These are phyloP conservation scores for Taphrina communis DNA, from an alignment of 1,139 yeast genomes.

Conservation along the genomic window DNA sequence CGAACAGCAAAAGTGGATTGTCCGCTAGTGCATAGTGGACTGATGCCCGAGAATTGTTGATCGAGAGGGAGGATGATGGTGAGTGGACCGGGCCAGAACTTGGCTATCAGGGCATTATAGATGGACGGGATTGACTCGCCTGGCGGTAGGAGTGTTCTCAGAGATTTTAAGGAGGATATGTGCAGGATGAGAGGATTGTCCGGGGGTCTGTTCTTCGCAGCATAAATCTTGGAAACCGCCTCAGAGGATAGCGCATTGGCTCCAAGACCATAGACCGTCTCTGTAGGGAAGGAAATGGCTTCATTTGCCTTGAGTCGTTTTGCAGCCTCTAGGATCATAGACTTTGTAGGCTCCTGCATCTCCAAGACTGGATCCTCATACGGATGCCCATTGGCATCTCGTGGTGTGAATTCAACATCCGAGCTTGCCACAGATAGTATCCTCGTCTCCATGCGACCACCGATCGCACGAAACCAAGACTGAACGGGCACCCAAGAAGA, in stretches of 20 bases:
- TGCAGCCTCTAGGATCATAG: constrained; percentile 34
- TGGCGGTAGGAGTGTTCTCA: constrained; percentile 57
- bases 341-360: constrained; percentile 23
- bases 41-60: constrained; percentile 53
- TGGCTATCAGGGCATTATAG: constrained; percentile 65
- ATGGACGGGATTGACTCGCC: constrained; percentile 60
- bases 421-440: neutral
- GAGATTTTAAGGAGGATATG: constrained; percentile 75
- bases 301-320: constrained; percentile 10
- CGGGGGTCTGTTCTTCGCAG: constrained; percentile 89
- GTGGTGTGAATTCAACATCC: constrained; percentile 10
- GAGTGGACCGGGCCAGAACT: constrained; percentile 96
- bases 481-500: neutral
- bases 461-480: constrained; percentile 1
- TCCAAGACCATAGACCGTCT: constrained; percentile 94
- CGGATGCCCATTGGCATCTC: constrained; percentile 23
- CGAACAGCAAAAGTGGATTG: constrained; percentile 92
- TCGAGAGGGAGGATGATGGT: constrained; percentile 74
- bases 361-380: constrained; percentile 32
- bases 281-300: constrained; percentile 88
- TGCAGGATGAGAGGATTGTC: constrained; percentile 94
- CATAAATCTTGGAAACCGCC: constrained; percentile 75
- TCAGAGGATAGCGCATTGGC: constrained; percentile 80
- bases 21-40: constrained; percentile 78
- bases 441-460: constrained; percentile 23